Evolutionary conservation across 2,329 filamentous ascomycete species (phyloP), one percentile per base, ranked within the genome.

Genomic region (Huntiella savannae): DNA sequence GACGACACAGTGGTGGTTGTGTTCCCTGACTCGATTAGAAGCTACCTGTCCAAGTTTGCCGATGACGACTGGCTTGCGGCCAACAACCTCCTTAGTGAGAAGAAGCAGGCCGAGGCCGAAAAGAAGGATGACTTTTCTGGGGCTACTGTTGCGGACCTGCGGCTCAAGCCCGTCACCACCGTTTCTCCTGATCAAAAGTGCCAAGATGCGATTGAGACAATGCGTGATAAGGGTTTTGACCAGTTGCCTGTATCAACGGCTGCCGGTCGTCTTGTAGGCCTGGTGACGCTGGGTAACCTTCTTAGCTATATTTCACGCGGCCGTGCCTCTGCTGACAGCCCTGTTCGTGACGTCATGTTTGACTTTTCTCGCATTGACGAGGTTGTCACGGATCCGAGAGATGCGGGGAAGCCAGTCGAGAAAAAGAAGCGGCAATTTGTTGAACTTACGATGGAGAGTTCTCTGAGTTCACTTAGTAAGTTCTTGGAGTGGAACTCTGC

Each of bases 401-500:
- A 81, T 55, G 66, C 82, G 46, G 69, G 59, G 28, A 58, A 60
- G 12, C 56, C 59, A 34, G 56, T 57, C 40, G 57, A 62, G 50
- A 55, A 57, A 16, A 58, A 60, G 41, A 60, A 56, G 48, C 70
- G 78, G 49, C 77, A 82, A 58, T 98, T 94, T 63, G 82, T 96
- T 43, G 82, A 96, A 63, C 94, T 98, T 58, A 96, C 91, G 5
- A 68, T 82, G 59, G 83, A 95, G 53, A 98, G 91, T 1, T 81
- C 82, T 3, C 69, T 98, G 35, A 75, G 73, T 40, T 79, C 82
- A 39, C 70, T 98, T 46, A 88, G 85, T 67, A 78, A 82, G 57
- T 98, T 98, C 65, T 85, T 96, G 53, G 86, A 96, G 65, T 96
- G 91, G 86, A 96, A 98, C 63, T 91, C 82, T 54, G 88, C 91